Conservation (phyloP, 495 filamentous ascomycete genomes). For the Jackrogersella minutella region DNA sequence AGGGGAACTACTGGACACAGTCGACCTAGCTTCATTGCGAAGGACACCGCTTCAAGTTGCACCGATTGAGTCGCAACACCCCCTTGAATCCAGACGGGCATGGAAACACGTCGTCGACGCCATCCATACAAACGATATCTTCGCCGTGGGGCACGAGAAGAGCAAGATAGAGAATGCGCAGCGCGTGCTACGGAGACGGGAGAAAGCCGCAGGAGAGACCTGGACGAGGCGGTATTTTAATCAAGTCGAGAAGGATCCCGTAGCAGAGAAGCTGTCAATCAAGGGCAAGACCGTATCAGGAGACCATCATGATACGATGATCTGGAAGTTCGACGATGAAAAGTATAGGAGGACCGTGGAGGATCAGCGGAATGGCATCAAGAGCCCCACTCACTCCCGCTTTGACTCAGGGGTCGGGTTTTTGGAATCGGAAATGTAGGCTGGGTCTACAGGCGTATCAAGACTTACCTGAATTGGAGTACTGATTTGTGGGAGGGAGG, state of each 20-base stretch:
- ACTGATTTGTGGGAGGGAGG: constrained; percentile 1
- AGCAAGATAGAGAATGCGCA: constrained; percentile 81
- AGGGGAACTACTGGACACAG: constrained; percentile 62
- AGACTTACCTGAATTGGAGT: background rate
- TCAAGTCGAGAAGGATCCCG: constrained; percentile 22
- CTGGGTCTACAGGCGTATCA: background rate
- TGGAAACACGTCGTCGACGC: constrained; percentile 78
- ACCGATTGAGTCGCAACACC: constrained; percentile 76
- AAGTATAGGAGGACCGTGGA: constrained; percentile 37
- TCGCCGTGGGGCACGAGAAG: constrained; percentile 73
- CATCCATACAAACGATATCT: constrained; percentile 77
- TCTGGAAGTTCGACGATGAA: constrained; percentile 47
- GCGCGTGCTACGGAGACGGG: constrained; percentile 73
- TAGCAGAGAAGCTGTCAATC: constrained; percentile 32
- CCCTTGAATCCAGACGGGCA: constrained; percentile 77
- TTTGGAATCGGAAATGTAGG: constrained; percentile 16
- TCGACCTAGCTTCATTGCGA: constrained; percentile 63
- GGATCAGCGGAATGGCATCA: constrained; percentile 28
- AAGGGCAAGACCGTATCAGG: constrained; percentile 1
- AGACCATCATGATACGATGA: constrained; percentile 18
- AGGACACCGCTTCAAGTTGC: constrained; percentile 72
- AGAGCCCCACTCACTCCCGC: constrained; percentile 40
- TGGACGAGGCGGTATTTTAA: constrained; percentile 81
- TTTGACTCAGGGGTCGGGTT: constrained; percentile 45
- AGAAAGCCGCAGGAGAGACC: constrained; percentile 71